A percentile compares a stretch with the other conserved stretches of the same genome.
Evolutionary conservation across 208 protist genomes (phyloP).

Genomic region (Trypanosomatidae sp.): DNA sequence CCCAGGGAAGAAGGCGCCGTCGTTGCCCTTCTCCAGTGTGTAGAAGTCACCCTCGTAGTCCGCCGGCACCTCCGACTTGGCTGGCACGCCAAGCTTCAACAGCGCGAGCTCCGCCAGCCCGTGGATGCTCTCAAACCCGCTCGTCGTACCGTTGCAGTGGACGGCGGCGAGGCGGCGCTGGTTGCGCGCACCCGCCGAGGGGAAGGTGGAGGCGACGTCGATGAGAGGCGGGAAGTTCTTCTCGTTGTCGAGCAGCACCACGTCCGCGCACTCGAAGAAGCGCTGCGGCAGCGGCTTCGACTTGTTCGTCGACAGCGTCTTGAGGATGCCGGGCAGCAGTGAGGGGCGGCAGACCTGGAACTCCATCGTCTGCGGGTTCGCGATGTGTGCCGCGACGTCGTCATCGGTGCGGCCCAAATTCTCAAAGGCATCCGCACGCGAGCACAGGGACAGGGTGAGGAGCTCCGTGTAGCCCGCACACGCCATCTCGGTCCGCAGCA

Average conservation of each 20-base stretch:
- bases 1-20: conserved; percentile 92
- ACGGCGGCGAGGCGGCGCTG: conserved; percentile 86
- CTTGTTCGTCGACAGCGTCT: conserved; percentile 94
- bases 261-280: conserved; percentile 98
- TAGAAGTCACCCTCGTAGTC: conserved; percentile 45
- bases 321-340: conserved; percentile 95
- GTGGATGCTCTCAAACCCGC: conserved; percentile 85
- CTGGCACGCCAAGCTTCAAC: conserved; percentile 69
- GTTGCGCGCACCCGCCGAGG: conserved; percentile 88
- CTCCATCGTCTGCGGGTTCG: conserved; percentile 94
- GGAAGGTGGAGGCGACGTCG: conserved; percentile 48
- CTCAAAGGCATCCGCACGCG: conserved; percentile 91
- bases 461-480: conserved; percentile 96
- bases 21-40: conserved; percentile 50
- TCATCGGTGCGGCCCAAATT: conserved; percentile 75
- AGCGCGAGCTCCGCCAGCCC: conserved; percentile 67
- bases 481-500: conserved; percentile 93
- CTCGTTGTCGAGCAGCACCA: conserved; percentile 90
- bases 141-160: conserved; percentile 71
- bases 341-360: conserved; percentile 95
- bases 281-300: conserved; percentile 90
- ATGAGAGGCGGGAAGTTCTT: conserved; percentile 84
- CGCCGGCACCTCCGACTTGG: conserved; percentile 20
- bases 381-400: conserved; percentile 87
- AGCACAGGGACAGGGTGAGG: conserved; percentile 95